Evolutionary conservation across 441 rosid genomes (phyloP).

Genomic region (Arabidopsis lyrata): DNA sequence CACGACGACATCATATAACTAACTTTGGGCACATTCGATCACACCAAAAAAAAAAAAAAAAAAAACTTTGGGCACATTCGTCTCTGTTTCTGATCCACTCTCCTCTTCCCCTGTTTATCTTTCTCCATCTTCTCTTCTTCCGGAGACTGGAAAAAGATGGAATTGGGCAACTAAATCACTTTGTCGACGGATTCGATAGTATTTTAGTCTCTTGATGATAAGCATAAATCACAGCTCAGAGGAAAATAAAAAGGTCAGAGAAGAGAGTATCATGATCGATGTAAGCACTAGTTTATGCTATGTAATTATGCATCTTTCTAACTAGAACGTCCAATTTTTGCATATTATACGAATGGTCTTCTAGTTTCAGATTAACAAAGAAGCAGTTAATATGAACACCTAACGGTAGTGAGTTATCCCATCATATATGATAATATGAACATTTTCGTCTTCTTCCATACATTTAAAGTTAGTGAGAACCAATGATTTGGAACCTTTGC

Average conservation of each 20-base stretch:
- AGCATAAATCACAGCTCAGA: background rate
- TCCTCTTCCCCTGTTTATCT: no score
- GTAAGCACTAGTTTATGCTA: conserved; percentile 36
- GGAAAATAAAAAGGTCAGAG: background rate
- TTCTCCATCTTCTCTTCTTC: background rate
- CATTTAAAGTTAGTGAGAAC: conserved; percentile 18
- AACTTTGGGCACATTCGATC: background rate
- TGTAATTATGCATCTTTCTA: conserved; percentile 3
- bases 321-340: conserved; percentile 30
- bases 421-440: conserved; percentile 6
- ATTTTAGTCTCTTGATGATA: background rate
- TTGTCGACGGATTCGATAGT: no score
- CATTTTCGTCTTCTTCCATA: conserved; percentile 1
- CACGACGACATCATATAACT: background rate
- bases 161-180: background rate
- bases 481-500: conserved; percentile 27
- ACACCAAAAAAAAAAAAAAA: no score
- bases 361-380: conserved; percentile 62
- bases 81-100: background rate
- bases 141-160: background rate
- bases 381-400: no score
- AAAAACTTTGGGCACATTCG: no score
- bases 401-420: conserved; percentile 10
- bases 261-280: background rate
- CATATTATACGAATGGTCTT: conserved; percentile 75